Conservation (phyloP, 139 green algal species). For the Chlorella vulgaris region DNA sequence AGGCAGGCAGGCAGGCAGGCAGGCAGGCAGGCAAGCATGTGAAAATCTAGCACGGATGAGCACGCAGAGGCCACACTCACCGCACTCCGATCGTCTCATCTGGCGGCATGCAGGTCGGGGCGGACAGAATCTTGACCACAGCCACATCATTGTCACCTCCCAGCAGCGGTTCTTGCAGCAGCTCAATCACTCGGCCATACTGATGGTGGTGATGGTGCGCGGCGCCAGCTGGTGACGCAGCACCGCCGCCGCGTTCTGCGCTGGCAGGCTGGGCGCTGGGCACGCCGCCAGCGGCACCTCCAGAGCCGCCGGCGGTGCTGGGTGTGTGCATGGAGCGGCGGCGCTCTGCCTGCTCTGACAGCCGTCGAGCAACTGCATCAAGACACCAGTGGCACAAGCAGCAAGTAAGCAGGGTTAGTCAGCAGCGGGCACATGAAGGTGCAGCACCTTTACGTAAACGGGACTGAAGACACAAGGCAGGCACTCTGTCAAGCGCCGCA, state of each 20-base stretch:
- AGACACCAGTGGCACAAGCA: neutral
- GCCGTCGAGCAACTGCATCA: conserved; percentile 23
- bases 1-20: too few relatives aligned
- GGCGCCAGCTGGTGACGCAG: neutral
- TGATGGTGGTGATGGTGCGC: conserved; percentile 2
- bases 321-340: conserved; percentile 10
- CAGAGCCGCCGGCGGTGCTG: neutral
- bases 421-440: too few relatives aligned
- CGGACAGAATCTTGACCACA: conserved; percentile 8
- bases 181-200: conserved; percentile 24
- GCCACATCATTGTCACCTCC: conserved; percentile 19
- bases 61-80: too few relatives aligned
- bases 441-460: too few relatives aligned
- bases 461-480: too few relatives aligned
- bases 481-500: neutral
- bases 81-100: conserved; percentile 7
- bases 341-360: conserved; percentile 42
- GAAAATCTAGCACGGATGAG: too few relatives aligned
- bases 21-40: too few relatives aligned
- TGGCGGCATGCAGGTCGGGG: neutral
- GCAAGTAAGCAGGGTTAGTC: too few relatives aligned
- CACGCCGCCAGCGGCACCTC: neutral
- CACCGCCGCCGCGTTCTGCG: neutral
- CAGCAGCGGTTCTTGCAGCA: conserved; percentile 1
- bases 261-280: neutral